Percentiles rank a stretch among this genome's conserved stretches.
These are phyloP conservation scores for Yarrowia bubula DNA, from an alignment of 805 yeast species.

Conservation along the genomic window DNA sequence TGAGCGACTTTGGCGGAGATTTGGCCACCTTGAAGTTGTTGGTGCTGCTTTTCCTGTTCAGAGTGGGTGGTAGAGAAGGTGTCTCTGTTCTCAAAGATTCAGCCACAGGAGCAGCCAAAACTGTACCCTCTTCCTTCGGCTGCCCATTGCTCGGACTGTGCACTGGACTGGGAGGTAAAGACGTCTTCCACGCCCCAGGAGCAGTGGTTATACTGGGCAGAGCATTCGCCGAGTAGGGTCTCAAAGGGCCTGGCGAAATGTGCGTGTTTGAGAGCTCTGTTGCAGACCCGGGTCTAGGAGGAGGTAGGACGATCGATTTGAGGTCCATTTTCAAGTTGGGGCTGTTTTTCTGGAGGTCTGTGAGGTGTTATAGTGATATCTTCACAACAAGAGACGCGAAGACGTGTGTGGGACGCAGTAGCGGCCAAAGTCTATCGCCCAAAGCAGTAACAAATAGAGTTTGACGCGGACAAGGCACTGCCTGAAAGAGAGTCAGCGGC, in stretches of 20 bases:
- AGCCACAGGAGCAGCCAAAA: not conserved
- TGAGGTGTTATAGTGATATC: not conserved
- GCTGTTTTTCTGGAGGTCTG: not conserved
- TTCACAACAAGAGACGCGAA: slow-evolving; percentile 24
- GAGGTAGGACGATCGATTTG: slow-evolving; percentile 26
- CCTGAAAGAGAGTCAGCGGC: slow-evolving; percentile 25
- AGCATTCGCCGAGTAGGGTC: slow-evolving; percentile 20
- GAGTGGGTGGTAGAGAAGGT: not conserved
- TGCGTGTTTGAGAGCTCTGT: slow-evolving; percentile 7
- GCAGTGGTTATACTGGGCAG: slow-evolving; percentile 19
- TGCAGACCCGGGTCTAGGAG: slow-evolving; percentile 20
- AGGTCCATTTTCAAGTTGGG: not conserved
- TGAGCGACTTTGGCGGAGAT: slow-evolving; percentile 24
- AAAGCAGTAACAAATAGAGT: slow-evolving; percentile 8
- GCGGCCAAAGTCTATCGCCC: slow-evolving; percentile 7
- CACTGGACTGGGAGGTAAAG: slow-evolving; percentile 13
- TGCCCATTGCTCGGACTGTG: slow-evolving; percentile 2
- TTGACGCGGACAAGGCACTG: slow-evolving; percentile 17
- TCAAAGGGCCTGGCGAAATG: not conserved
- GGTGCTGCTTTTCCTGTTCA: slow-evolving; percentile 2
- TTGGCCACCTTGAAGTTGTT: slow-evolving; percentile 8
- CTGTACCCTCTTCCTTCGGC: not conserved
- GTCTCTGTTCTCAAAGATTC: no score
- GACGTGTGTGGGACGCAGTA: slow-evolving; percentile 23
- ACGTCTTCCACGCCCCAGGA: slow-evolving; percentile 1